A percentile compares a stretch with the other conserved stretches of the same genome.
Conservation (phyloP, 257 asterid species). For the Dorcoceras hygrometricum region DNA sequence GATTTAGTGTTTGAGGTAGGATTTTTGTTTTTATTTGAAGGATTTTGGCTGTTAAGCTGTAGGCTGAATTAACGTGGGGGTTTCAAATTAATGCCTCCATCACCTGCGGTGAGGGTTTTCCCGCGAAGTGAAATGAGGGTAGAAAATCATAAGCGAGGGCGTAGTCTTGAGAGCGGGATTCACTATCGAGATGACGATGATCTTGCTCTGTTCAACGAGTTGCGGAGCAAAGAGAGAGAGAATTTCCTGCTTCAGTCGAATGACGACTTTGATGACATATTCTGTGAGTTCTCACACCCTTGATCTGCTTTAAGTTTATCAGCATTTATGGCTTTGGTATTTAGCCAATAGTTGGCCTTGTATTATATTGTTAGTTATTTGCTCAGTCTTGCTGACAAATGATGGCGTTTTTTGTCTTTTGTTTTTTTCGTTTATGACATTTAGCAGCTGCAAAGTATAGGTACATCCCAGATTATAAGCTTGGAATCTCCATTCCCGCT, state of each 20-base stretch:
- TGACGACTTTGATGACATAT: constrained; percentile 72
- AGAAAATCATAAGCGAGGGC: constrained; percentile 82
- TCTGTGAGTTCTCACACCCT: constrained; percentile 54
- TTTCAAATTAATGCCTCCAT: constrained; percentile 65
- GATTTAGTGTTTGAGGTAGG: constrained; percentile 31
- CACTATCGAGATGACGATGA: constrained; percentile 65
- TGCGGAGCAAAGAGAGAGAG: constrained; percentile 73
- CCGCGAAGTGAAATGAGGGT: constrained; percentile 71
- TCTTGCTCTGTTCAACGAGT: constrained; percentile 90
- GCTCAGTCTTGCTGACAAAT: constrained; percentile 29
- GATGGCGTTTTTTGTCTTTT: constrained; percentile 13
- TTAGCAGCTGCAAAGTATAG: constrained; percentile 65
- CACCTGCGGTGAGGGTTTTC: constrained; percentile 77
- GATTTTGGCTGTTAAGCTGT: constrained; percentile 31
- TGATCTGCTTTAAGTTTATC: constrained; percentile 28
- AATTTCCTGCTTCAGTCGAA: constrained; percentile 81
- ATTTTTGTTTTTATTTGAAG: constrained; percentile 8
- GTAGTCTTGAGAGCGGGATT: constrained; percentile 77
- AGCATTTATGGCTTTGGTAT: constrained; percentile 20
- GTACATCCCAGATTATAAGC: constrained; percentile 60
- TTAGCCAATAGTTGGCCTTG: constrained; percentile 16
- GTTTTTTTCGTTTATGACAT: constrained; percentile 31
- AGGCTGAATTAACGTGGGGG: constrained; percentile 22
- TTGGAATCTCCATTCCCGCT: constrained; percentile 73
- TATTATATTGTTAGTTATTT: constrained; percentile 18